phyloP scores from a whole-genome alignment of 1,139 yeast species.

The Kluyveromyces marxianus region DNA sequence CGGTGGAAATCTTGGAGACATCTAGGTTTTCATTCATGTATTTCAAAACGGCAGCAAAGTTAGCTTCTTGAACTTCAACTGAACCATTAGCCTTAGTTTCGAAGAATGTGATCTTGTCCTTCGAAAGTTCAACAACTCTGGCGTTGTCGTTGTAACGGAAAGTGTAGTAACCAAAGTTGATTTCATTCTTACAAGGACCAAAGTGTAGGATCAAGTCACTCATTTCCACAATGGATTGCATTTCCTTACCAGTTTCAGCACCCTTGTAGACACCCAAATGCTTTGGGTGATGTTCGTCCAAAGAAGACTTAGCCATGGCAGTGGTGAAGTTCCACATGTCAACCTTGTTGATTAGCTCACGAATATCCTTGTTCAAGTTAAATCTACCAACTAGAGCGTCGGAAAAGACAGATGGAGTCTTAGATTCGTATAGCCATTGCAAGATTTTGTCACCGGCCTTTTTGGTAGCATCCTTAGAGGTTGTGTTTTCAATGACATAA shows the following conservation, averaged over 20 bases:
- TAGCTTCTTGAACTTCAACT: conserved; percentile 30
- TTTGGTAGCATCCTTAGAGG: conserved; percentile 31
- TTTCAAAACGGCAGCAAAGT: conserved; percentile 42
- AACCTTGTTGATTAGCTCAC: conserved; percentile 40
- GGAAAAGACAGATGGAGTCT: conserved; percentile 54
- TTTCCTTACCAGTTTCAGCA: conserved; percentile 15
- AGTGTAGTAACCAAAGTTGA: conserved; percentile 45
- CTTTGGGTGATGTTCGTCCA: conserved; percentile 49
- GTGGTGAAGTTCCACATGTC: conserved; percentile 27
- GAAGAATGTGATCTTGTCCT: conserved; percentile 38
- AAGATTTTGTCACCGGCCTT: conserved; percentile 42
- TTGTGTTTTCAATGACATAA: conserved; percentile 18
- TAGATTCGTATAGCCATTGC: conserved; percentile 41
- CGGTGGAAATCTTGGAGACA: conserved; percentile 22
- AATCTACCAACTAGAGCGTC: conserved; percentile 57
- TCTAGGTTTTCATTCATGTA: conserved; percentile 34
- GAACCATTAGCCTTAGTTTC: conserved; percentile 14
- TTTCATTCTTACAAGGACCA: conserved; percentile 48
- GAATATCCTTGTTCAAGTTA: conserved; percentile 37
- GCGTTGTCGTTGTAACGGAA: conserved; percentile 25
- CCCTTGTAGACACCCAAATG: conserved; percentile 55
- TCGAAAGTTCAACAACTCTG: conserved; percentile 30
- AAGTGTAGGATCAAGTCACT: conserved; percentile 45
- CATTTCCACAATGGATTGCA: conserved; percentile 13
- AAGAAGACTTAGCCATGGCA: conserved; percentile 34